Evolutionary conservation across 139 green algal genomes (phyloP), one percentile per base, ranked within the genome.

Genomic region (Tetraselmis striata): DNA sequence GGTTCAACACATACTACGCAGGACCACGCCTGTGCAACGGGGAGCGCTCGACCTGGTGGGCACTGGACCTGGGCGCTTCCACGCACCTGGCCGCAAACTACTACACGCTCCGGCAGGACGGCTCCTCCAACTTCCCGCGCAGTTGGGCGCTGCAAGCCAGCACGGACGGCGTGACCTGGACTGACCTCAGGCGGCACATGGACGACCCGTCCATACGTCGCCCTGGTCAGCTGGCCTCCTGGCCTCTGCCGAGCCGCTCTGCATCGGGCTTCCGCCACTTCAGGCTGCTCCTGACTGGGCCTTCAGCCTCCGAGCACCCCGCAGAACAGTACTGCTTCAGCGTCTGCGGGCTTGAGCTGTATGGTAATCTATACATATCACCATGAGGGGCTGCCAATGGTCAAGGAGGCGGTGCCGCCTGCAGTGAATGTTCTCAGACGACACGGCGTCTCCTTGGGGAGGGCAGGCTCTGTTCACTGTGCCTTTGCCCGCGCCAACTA

Each of bases 81-180:
- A 89, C 93, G 85, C 77, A 76, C 11, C 90, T 98, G 25, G 76
- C 87, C 29, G 89, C 87, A 87, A 97, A 93, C 77, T 92, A 94
- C 86, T 97, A 97, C 92, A 94, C 92, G 1, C 83, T 98, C 59
- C 87, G 94, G 0, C 88, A 94, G 67, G 94, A 98, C 84, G 93
- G 84, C 59, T 95, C 91, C 1, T 31, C 75, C 11, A 92, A 95
- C 79, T 98, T 91, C 77, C 83, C 88, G 25, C 87, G 93, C 25
- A 85, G 77, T 86, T 98, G 94, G 94, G 85, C 87, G 59, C 85
- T 98, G 87, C 93, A 97, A 89, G 92, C 92, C 45, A 23, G 84
- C 28, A 79, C 88, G 2, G 89, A 96, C 85, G 87, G 90, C 24
- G 2, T 77, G 11, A 59, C 31, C 23, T 98, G 94, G 94, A 59